A percentile compares a stretch with the other conserved stretches of the same genome.
These are phyloP conservation scores for Leptodermis oblonga DNA, from an alignment of 257 asterid species.

Conservation along the genomic window DNA sequence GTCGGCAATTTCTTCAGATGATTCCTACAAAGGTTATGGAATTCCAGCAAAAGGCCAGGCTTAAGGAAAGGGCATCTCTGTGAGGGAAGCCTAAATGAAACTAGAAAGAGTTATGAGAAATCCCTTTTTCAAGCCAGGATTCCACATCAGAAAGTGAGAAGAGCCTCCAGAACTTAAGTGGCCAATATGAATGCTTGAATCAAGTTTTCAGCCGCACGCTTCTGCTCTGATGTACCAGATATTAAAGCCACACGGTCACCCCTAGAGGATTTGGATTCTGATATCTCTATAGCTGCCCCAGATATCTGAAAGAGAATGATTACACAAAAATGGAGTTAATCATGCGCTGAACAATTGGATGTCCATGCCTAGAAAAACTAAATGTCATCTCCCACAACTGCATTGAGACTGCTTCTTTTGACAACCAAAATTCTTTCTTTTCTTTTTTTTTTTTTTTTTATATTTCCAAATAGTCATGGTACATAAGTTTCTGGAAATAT, in stretches of 20 bases:
- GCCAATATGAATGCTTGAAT: slow-evolving; percentile 94
- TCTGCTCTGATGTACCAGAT: slow-evolving; percentile 85
- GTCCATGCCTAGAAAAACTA: slow-evolving; percentile 4
- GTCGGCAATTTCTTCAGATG: slow-evolving; percentile 32
- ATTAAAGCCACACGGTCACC: slow-evolving; percentile 85
- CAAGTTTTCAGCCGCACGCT: slow-evolving; percentile 91
- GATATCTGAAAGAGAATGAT: slow-evolving; percentile 70
- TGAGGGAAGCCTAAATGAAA: slow-evolving; percentile 37
- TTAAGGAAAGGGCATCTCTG: slow-evolving; percentile 23
- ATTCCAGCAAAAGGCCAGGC: slow-evolving; percentile 35
- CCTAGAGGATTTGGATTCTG: slow-evolving; percentile 74
- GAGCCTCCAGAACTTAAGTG: slow-evolving; percentile 42
- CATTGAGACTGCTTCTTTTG: neutral
- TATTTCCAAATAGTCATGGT: neutral
- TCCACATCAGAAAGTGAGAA: slow-evolving; percentile 26
- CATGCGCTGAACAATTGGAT: neutral
- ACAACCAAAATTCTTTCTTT: neutral
- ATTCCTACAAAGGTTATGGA: slow-evolving; percentile 42
- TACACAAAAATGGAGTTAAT: slow-evolving; percentile 16
- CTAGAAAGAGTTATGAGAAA: slow-evolving; percentile 32
- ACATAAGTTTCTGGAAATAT: neutral
- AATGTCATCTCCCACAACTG: neutral
- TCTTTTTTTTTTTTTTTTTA: too few relatives aligned
- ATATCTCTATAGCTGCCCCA: slow-evolving; percentile 78
- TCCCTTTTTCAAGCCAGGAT: slow-evolving; percentile 22